Evolutionary conservation across 108 stramenopile genomes (phyloP).

Genomic region (Cyclotella sp.): DNA sequence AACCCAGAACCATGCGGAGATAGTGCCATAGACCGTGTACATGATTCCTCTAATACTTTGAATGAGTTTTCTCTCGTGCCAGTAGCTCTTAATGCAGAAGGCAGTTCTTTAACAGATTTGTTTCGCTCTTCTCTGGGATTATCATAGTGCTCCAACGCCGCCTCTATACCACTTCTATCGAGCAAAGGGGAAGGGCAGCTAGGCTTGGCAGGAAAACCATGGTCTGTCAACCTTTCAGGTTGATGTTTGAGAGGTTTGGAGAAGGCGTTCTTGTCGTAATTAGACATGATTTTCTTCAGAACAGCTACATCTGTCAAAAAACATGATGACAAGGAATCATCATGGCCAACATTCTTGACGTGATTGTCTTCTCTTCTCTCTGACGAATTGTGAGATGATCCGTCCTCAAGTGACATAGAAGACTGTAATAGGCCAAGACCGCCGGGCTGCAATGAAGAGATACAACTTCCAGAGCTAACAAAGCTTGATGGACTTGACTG

Average conservation of each 20-base stretch:
- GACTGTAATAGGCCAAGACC: slow-evolving; percentile 38
- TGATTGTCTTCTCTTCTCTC: background rate
- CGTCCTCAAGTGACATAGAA: slow-evolving; percentile 38
- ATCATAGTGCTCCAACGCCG: slow-evolving; percentile 42
- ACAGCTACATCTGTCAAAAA: background rate
- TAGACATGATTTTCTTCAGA: slow-evolving; percentile 34
- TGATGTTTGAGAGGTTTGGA: slow-evolving; percentile 8
- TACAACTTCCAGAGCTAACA: slow-evolving; percentile 29
- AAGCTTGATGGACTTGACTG: slow-evolving; percentile 34
- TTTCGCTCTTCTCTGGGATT: slow-evolving; percentile 1
- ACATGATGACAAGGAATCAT: background rate
- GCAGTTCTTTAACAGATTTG: background rate
- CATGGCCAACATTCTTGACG: background rate
- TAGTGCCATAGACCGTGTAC: slow-evolving; percentile 10
- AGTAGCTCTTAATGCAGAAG: background rate
- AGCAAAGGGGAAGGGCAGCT: slow-evolving; percentile 21
- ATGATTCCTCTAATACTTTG: slow-evolving; percentile 1
- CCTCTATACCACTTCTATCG: slow-evolving; percentile 46
- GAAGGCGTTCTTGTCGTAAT: slow-evolving; percentile 40
- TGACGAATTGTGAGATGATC: slow-evolving; percentile 9
- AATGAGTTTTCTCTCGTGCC: slow-evolving; percentile 19
- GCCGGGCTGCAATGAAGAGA: slow-evolving; percentile 6
- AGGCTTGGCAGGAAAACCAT: slow-evolving; percentile 5
- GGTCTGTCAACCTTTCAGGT: background rate
- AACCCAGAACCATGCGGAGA: slow-evolving; percentile 30